phyloP scores from a whole-genome alignment of 2,329 filamentous ascomycete genomes.

The Colletotrichum sp. region DNA sequence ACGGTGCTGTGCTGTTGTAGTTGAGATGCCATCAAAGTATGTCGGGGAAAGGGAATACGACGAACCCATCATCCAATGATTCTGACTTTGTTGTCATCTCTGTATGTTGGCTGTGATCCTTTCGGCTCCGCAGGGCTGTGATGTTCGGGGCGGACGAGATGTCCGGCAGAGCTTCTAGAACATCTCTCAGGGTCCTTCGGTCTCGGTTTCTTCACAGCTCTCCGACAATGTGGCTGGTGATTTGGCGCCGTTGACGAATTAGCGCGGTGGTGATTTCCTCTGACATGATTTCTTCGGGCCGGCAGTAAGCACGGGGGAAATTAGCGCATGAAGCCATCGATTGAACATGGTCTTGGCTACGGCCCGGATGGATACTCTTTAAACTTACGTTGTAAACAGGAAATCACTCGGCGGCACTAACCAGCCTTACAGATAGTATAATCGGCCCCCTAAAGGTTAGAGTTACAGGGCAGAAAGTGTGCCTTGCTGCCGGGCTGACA shows the following conservation, averaged over 20 bases:
- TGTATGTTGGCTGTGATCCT: not conserved
- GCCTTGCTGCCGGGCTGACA: slow-evolving; percentile 1
- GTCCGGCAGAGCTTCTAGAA: not conserved
- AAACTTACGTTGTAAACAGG: not conserved
- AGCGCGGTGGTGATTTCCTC: not conserved
- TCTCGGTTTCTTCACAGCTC: not conserved
- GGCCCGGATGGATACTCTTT: not conserved
- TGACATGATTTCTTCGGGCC: not conserved
- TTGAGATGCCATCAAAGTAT: not conserved
- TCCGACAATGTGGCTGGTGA: not conserved
- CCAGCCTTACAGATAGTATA: not conserved
- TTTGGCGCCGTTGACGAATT: not conserved
- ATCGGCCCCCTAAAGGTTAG: not conserved
- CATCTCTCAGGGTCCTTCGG: not conserved
- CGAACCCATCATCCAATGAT: not conserved
- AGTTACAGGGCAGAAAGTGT: not conserved
- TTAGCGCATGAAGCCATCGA: not conserved
- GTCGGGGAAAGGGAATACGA: not conserved
- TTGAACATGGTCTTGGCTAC: not conserved
- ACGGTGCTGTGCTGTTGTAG: not conserved
- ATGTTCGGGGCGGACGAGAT: not conserved
- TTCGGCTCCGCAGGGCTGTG: not conserved
- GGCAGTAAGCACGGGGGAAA: not conserved
- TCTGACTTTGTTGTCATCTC: not conserved
- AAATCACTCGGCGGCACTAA: not conserved